Evolutionary conservation across 2,329 filamentous ascomycete genomes (phyloP).

Genomic region (Albifimbria verrucaria): DNA sequence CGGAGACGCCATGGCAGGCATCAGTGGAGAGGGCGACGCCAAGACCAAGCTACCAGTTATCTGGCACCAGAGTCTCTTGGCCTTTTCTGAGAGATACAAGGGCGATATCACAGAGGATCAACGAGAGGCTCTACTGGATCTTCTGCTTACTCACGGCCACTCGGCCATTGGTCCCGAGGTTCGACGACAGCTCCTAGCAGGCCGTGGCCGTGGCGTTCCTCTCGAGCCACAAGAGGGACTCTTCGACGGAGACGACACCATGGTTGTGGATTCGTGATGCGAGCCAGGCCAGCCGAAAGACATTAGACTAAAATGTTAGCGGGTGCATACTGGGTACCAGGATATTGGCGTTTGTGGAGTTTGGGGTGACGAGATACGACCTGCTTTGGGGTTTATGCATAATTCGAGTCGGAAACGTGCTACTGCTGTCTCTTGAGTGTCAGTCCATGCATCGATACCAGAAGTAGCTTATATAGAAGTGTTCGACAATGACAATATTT

Average conservation of each 20-base stretch:
- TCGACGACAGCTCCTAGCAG: conserved; percentile 80
- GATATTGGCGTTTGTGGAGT: neutral
- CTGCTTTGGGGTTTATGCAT: neutral
- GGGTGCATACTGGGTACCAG: neutral
- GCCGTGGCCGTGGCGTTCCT: conserved; percentile 74
- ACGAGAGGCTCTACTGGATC: conserved; percentile 82
- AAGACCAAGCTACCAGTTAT: conserved; percentile 77
- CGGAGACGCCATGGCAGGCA: conserved; percentile 50
- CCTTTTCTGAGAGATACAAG: conserved; percentile 90
- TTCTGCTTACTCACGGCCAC: conserved; percentile 82
- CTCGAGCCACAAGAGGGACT: conserved; percentile 54
- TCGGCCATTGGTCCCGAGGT: conserved; percentile 88
- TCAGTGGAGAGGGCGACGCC: conserved; percentile 43
- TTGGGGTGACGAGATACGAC: neutral
- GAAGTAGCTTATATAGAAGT: neutral
- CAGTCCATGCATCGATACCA: neutral
- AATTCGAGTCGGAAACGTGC: neutral
- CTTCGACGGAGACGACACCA: conserved; percentile 83
- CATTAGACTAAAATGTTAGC: neutral
- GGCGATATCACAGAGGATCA: conserved; percentile 97
- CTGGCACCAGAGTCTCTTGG: conserved; percentile 91
- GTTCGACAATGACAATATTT: too few relatives aligned
- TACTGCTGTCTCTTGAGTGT: neutral
- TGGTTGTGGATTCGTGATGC: conserved; percentile 63
- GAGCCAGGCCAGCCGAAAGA: neutral